Conservation (phyloP, 352 stramenopile genomes). For the Phytophthora fragariae region DNA sequence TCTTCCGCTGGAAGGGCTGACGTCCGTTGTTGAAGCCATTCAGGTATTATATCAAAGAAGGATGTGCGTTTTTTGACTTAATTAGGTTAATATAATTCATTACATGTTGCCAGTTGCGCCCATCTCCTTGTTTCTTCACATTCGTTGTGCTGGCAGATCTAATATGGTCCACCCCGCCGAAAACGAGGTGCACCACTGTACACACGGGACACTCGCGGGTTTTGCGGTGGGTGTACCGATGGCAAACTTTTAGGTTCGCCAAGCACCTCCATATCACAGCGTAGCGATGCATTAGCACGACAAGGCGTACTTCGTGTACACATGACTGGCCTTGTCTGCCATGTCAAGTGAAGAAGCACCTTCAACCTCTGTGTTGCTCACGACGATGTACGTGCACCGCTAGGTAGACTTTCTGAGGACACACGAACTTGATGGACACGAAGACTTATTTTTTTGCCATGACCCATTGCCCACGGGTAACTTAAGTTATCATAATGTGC, state of each 20-base stretch:
- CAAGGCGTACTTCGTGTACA: background rate
- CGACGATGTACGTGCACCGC: background rate
- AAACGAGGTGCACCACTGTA: too few relatives aligned
- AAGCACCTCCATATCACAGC: background rate
- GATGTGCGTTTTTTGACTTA: too few relatives aligned
- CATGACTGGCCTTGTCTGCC: background rate
- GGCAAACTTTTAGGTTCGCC: background rate
- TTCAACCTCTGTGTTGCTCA: background rate
- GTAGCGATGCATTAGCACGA: background rate
- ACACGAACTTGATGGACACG: background rate
- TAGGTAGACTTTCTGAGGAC: background rate
- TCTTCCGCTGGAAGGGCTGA: too few relatives aligned
- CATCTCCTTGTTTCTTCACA: too few relatives aligned
- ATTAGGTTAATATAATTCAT: too few relatives aligned
- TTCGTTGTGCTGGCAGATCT: too few relatives aligned
- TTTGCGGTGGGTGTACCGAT: constrained; percentile 3
- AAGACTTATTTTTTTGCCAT: constrained; percentile 5
- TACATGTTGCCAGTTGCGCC: too few relatives aligned
- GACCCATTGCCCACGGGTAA: background rate
- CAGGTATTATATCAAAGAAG: too few relatives aligned
- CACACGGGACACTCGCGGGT: background rate
- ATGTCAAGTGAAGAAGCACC: background rate
- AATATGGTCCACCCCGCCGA: too few relatives aligned
- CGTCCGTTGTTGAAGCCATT: too few relatives aligned
- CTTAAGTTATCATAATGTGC: too few relatives aligned